These are phyloP conservation scores for Solanum bulbocastanum DNA, from an alignment of 257 asterid genomes.

Conservation along the genomic window DNA sequence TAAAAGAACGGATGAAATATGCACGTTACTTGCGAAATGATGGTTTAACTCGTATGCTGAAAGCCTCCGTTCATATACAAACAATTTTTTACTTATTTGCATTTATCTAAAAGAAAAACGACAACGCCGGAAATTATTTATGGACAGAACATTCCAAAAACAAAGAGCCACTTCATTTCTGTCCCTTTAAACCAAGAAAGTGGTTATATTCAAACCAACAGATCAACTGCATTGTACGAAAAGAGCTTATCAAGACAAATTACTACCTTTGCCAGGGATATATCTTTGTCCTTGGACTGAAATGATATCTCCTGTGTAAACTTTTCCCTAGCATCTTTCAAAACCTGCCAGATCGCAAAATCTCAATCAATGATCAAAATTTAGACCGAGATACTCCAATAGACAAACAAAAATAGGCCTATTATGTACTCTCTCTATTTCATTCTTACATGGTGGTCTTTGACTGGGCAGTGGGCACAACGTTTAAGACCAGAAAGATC, in stretches of 20 bases:
- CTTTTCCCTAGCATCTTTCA: slow-evolving; percentile 66
- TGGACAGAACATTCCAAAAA: not conserved
- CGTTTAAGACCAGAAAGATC: not conserved
- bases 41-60: not conserved
- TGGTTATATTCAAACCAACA: not conserved
- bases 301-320: slow-evolving; percentile 71
- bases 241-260: not conserved
- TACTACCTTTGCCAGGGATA: slow-evolving; percentile 85
- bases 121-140: not conserved
- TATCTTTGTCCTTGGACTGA: slow-evolving; percentile 76
- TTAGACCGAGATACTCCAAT: not conserved
- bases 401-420: not conserved
- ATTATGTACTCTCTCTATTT: not conserved
- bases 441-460: not conserved
- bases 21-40: not conserved
- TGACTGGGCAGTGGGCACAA: not conserved
- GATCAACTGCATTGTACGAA: slow-evolving; percentile 1
- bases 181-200: not conserved
- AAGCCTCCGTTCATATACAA: not conserved
- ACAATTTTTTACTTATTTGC: not conserved
- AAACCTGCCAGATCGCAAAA: slow-evolving; percentile 37
- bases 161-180: not conserved
- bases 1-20: not conserved
- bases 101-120: not conserved
- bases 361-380: slow-evolving; percentile 10